Percentiles rank a stretch among this genome's conserved stretches.
These are phyloP conservation scores for Globisporangium paroecandrum DNA, from an alignment of 352 stramenopile species.

Conservation along the genomic window DNA sequence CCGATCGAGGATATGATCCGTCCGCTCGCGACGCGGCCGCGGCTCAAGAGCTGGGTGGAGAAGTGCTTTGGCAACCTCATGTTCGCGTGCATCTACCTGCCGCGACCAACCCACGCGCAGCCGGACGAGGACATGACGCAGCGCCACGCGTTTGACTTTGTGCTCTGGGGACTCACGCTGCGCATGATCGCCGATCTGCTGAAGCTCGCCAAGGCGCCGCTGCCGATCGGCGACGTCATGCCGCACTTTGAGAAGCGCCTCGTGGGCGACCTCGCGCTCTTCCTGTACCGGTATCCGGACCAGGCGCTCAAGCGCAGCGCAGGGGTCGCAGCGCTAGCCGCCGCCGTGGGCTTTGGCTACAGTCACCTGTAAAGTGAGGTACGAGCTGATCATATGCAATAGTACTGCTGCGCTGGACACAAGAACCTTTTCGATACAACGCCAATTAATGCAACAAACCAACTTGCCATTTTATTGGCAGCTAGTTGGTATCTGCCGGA, in stretches of 20 bases:
- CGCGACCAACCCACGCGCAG: constrained; percentile 35
- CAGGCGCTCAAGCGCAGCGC: constrained; percentile 41
- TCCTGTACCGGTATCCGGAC: constrained; percentile 48
- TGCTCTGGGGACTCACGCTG: constrained; percentile 83
- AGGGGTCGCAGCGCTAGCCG: constrained; percentile 38
- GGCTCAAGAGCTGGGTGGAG: constrained; percentile 28
- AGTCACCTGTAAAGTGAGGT: constrained; percentile 25
- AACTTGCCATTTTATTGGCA: too few species aligned
- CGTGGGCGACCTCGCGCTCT: constrained; percentile 49
- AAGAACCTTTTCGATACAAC: neutral
- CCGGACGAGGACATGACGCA: constrained; percentile 41
- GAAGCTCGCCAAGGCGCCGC: constrained; percentile 26
- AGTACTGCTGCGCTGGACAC: neutral
- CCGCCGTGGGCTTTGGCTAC: constrained; percentile 36
- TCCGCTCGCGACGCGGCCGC: constrained; percentile 29
- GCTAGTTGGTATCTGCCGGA: too few species aligned
- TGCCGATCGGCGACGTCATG: constrained; percentile 50
- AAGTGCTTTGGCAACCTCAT: constrained; percentile 49
- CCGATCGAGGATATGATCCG: constrained; percentile 57
- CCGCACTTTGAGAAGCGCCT: constrained; percentile 56
- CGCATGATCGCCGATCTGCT: constrained; percentile 64
- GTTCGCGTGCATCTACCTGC: constrained; percentile 77
- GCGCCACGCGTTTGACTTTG: constrained; percentile 64
- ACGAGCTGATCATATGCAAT: neutral
- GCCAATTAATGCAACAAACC: neutral